phyloP scores from a whole-genome alignment of 352 stramenopile species.

The Globisporangium iwayamae region DNA sequence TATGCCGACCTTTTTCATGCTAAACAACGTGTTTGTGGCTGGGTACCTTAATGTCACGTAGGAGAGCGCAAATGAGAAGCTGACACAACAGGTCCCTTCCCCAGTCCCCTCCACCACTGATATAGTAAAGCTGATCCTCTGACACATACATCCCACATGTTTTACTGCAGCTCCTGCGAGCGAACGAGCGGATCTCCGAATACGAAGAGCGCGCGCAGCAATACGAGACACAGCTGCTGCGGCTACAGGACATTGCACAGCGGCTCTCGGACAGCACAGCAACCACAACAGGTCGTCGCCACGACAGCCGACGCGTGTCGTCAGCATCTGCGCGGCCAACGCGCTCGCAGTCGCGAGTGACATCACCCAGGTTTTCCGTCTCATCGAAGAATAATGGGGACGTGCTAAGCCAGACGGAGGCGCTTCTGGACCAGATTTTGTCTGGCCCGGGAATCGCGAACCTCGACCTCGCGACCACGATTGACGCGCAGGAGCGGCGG shows the following conservation, averaged over 20 bases:
- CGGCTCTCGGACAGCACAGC: constrained; percentile 23
- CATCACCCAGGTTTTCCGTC: constrained; percentile 21
- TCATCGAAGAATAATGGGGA: constrained; percentile 40
- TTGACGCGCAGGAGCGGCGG: constrained; percentile 42
- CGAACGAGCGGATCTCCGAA: constrained; percentile 47
- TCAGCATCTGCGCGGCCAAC: background rate
- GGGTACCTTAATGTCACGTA: constrained; percentile 10
- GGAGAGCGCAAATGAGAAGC: constrained; percentile 52
- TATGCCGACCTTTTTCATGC: background rate
- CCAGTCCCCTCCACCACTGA: background rate
- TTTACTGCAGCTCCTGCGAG: constrained; percentile 28
- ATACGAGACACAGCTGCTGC: constrained; percentile 48
- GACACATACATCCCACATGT: background rate
- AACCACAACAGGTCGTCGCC: constrained; percentile 13
- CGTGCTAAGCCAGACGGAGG: constrained; percentile 54
- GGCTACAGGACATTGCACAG: constrained; percentile 31
- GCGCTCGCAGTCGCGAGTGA: constrained; percentile 2
- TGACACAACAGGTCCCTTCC: constrained; percentile 51
- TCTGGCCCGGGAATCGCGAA: constrained; percentile 29
- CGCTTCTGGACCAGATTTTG: constrained; percentile 44
- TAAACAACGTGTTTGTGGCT: background rate
- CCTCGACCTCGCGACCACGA: constrained; percentile 26
- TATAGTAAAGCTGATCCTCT: background rate
- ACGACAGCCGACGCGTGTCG: background rate
- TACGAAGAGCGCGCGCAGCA: constrained; percentile 35